A percentile compares a stretch with the other conserved stretches of the same genome.
phyloP scores from a whole-genome alignment of 192 early-diverging fungal genomes.

The Mortierella alpina region DNA sequence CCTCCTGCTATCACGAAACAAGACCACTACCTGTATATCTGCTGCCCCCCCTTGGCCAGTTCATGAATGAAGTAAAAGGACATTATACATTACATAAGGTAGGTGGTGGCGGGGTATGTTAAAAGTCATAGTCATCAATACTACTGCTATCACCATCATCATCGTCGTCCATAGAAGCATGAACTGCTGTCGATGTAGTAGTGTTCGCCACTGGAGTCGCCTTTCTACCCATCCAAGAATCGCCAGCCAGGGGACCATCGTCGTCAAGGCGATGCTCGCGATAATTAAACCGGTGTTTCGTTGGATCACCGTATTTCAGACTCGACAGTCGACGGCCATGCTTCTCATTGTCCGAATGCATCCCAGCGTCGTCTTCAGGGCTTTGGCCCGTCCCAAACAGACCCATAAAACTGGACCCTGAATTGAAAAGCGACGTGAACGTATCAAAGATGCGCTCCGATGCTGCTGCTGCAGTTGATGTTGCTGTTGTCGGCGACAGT shows the following conservation, averaged over 20 bases:
- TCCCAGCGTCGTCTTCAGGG: not conserved
- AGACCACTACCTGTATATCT: too few species aligned
- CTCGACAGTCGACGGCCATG: slow-evolving; percentile 8
- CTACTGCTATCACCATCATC: slow-evolving; percentile 24
- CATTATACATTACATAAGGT: too few species aligned
- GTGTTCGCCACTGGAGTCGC: not conserved
- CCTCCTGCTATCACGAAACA: too few species aligned
- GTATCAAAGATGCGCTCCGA: slow-evolving; percentile 14
- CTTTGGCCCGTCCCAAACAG: not conserved
- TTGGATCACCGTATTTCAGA: slow-evolving; percentile 15
- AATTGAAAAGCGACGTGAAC: slow-evolving; percentile 34
- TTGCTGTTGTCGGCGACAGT: not conserved
- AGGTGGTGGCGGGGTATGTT: not conserved
- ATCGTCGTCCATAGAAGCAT: not conserved
- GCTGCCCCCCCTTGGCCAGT: too few species aligned
- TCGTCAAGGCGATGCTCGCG: not conserved
- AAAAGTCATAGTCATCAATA: slow-evolving; percentile 49
- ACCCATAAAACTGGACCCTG: slow-evolving; percentile 40
- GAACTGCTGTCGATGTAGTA: not conserved
- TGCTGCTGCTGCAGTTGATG: not conserved
- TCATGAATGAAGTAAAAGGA: too few species aligned
- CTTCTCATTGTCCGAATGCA: not conserved
- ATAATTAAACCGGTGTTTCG: slow-evolving; percentile 12
- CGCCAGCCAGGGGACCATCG: not conserved
- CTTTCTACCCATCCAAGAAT: not conserved